Evolutionary conservation across 2,329 filamentous ascomycete species (phyloP), one percentile per base, ranked within the genome.

Genomic region (Alternaria postmessia): DNA sequence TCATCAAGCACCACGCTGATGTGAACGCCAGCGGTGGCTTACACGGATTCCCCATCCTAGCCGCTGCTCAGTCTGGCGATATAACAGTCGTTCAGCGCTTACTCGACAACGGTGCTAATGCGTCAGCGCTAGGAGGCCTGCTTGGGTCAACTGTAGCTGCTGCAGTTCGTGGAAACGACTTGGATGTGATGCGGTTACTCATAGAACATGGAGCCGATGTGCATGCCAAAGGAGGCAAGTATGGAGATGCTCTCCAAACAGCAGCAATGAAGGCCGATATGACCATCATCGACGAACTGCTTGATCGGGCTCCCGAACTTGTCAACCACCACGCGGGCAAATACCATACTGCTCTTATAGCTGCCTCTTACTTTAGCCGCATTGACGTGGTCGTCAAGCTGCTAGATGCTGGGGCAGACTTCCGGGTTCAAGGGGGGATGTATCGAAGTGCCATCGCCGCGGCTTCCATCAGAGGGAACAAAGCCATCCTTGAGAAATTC

Each of bases 311-410:
- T 2, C 59, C 66, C 16, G 61, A 70, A 36, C 52, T 65, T 2
- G 59, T 70, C n/a, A 67, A 68, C 26, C 58, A 60, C 22, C 47
- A 47, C 18, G 63, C 43, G 5, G 63, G 64, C 5, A 69, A 69
- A 36, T 72, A 72, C 34, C 54, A 62, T 14, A 69, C 66, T 4
- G 68, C 68, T 41, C 47, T 75, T 4, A 66, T 72, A 20, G 67
- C 66, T 38, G 72, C 74, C 7, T 59, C 64, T 3, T 69, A 68
- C 46, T 67, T 63, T 12, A 63, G 65, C 51, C 60, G 63, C 1
- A 24, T 59, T 11, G 66, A 71, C 2, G 49, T 71, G 4, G 64
- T 72, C 7, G 22, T 48, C 4, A 67, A 56, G 34, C 56, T 73
- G 1, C 57, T 73, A 9, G 60, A 72, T 39, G 39, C 47, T 18